Conservation (phyloP, 345 rosid species). For the Citrus hindsii region DNA sequence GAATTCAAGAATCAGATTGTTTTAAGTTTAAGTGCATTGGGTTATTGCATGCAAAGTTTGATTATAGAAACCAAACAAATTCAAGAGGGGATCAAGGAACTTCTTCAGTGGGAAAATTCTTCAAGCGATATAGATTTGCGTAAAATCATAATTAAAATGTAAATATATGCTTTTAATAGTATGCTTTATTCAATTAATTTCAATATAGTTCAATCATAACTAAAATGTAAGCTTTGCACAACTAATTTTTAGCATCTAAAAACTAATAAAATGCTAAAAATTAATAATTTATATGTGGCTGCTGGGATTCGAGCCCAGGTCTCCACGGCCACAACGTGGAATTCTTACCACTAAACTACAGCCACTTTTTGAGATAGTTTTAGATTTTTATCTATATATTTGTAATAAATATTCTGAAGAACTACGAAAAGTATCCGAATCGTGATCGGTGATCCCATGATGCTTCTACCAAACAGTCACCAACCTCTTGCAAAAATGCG, state of each 20-base stretch:
- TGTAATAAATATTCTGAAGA: fast-evolving
- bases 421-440: too few relatives aligned
- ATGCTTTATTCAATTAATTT: constrained; percentile 10
- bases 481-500: too few relatives aligned
- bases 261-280: too few relatives aligned
- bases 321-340: constrained; percentile 92
- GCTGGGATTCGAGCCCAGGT: constrained; percentile 95
- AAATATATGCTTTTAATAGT: too few relatives aligned
- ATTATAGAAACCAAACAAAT: constrained; percentile 48
- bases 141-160: too few relatives aligned
- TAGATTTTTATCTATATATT: too few relatives aligned
- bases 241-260: too few relatives aligned
- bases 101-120: constrained; percentile 74
- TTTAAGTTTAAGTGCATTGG: constrained; percentile 58
- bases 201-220: too few relatives aligned
- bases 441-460: background rate
- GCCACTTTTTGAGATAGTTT: constrained; percentile 34
- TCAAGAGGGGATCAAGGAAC: constrained; percentile 53
- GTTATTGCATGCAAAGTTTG: constrained; percentile 59
- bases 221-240: too few relatives aligned
- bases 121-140: constrained; percentile 37
- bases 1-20: constrained; percentile 42
- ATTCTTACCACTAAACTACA: constrained; percentile 90
- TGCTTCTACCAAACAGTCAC: background rate
- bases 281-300: constrained; percentile 38